Evolutionary conservation across 139 green algal species (phyloP), one percentile per base, ranked within the genome.

Genomic region (Chlorella sp.): DNA sequence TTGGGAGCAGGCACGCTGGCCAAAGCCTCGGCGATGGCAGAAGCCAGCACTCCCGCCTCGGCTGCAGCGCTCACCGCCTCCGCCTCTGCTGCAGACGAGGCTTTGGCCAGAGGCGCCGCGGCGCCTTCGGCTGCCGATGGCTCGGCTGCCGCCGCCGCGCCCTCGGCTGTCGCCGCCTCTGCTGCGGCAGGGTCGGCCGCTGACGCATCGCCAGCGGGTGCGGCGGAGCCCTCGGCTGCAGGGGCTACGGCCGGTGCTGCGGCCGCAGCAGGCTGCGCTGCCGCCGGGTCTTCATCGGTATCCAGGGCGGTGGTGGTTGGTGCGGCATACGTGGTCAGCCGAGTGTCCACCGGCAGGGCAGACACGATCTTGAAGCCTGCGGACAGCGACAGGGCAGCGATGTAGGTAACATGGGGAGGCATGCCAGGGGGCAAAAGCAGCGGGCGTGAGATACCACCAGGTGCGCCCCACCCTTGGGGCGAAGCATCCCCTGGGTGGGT

Each of bases 331-430:
- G 82, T 86, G 17, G 73, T n/a, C 43, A 86, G 82, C 22, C 82
- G 82, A 7, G 73, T 82, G 60, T 86, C 82, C n/a, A 79, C 58
- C 0, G 82, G 82, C 82, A 86, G 82, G 14, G 82, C 82, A 3
- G n/a, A 44, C 43, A 86, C 82, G 26, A 86, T 86, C 26, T 68
- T 76, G 82, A 82, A 86, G 46, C 82, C 82, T 86, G 81, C 40
- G n/a, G n/a, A n/a, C n/a, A n/a, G n/a, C n/a, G n/a, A n/a, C n/a
- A n/a, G n/a, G n/a, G n/a, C n/a, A n/a, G n/a, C n/a, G n/a, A n/a
- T n/a, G 9, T 9, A 76, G 70, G 36, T 2, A 16, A 41, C 40
- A 24, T 2, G 51, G 51, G 4, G 51, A 16, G 51, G 51, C 2
- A 24, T 24, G 14, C 2, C 13, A 20, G 11, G 24, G 51, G 51